Evolutionary conservation across 208 protist genomes (phyloP).

Genomic region (Leishmania martiniquensis): DNA sequence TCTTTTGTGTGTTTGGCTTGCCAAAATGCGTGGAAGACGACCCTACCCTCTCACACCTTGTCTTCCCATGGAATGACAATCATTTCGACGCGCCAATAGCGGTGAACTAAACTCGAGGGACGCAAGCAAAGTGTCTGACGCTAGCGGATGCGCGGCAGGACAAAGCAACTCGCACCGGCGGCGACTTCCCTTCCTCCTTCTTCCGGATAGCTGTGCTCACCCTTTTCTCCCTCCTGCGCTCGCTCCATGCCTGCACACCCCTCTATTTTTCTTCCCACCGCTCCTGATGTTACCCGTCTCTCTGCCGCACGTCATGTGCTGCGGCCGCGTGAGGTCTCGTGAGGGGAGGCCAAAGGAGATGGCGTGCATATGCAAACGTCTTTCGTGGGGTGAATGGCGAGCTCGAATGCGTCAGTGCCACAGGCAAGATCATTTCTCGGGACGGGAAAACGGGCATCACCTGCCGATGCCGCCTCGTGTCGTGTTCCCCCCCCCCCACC

Average conservation of each 20-base stretch:
- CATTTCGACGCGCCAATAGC: not conserved
- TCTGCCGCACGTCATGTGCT: not conserved
- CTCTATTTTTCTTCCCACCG: not conserved
- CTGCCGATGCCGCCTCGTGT: not conserved
- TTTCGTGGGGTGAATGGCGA: not conserved
- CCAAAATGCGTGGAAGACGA: too few relatives aligned
- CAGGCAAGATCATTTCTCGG: not conserved
- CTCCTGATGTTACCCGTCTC: not conserved
- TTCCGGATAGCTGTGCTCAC: too few relatives aligned
- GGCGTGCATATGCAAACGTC: not conserved
- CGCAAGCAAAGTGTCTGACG: not conserved
- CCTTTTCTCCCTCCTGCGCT: not conserved
- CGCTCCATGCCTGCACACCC: too few relatives aligned
- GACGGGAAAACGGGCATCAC: not conserved
- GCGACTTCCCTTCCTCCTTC: not conserved
- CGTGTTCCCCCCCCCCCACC: not conserved
- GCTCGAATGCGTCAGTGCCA: not conserved
- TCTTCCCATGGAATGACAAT: not conserved
- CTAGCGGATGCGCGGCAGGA: not conserved
- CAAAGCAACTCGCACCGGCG: not conserved
- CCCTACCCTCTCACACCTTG: too few relatives aligned
- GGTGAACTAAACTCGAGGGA: not conserved
- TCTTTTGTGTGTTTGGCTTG: too few relatives aligned
- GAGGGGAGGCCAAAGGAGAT: not conserved
- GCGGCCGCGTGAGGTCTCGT: not conserved